Evolutionary conservation across 1,284 basidiomycete genomes (phyloP).

Genomic region (Pseudozyma sp.): DNA sequence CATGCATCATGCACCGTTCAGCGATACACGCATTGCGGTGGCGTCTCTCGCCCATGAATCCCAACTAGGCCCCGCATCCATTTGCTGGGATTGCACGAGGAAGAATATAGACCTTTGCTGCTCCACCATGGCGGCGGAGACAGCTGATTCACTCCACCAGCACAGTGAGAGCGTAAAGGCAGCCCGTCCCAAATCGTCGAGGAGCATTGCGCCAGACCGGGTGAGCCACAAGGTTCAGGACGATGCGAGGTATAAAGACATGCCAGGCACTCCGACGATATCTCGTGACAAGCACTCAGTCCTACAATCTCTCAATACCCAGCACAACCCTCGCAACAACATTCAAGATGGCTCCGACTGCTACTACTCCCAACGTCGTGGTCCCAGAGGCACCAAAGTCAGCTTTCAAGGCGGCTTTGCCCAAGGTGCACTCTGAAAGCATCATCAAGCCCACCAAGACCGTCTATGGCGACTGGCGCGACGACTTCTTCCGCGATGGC

Average conservation of each 20-base stretch:
- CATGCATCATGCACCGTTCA: too few relatives aligned
- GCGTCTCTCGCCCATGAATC: too few relatives aligned
- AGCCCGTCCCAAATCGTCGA: too few relatives aligned
- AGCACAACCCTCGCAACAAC: background rate
- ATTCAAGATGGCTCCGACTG: slow-evolving; percentile 9
- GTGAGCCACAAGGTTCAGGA: background rate
- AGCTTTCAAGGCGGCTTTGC: background rate
- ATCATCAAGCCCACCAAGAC: slow-evolving; percentile 4
- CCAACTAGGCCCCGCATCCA: too few relatives aligned
- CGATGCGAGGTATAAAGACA: background rate
- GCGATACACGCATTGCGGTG: too few relatives aligned
- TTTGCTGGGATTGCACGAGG: too few relatives aligned
- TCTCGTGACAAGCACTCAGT: background rate
- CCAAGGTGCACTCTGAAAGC: background rate
- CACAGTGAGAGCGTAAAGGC: too few relatives aligned
- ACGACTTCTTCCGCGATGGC: slow-evolving; percentile 32
- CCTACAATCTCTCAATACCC: background rate
- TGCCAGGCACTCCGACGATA: background rate
- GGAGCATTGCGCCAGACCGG: background rate
- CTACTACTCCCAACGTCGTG: slow-evolving; percentile 1
- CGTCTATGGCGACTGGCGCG: slow-evolving; percentile 17
- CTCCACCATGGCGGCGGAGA: too few relatives aligned
- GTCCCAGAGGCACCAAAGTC: slow-evolving; percentile 1
- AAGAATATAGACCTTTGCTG: too few relatives aligned
- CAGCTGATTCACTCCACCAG: too few relatives aligned